Conservation (phyloP, 1,284 basidiomycete genomes). For the Fomitopsis betulina region DNA sequence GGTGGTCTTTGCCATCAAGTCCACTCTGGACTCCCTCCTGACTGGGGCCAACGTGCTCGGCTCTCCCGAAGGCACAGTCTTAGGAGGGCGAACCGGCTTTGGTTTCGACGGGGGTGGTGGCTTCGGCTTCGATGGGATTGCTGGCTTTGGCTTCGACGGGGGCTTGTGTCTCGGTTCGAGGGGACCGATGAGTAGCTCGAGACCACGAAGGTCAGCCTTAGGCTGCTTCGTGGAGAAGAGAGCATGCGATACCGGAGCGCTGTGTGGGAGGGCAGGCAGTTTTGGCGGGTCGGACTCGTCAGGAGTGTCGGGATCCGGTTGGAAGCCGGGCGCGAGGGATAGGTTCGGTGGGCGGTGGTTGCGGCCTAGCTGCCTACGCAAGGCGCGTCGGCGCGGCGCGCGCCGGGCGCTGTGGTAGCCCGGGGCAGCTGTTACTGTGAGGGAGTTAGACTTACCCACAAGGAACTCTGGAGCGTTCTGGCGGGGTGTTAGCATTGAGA, state of each 20-base stretch:
- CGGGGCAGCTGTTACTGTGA: constrained; percentile 11
- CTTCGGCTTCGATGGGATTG: no score
- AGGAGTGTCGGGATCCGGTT: background rate
- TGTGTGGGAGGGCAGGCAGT: background rate
- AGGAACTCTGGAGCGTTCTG: constrained; percentile 22
- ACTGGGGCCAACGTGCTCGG: background rate
- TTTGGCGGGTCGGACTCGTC: background rate
- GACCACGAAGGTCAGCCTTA: background rate
- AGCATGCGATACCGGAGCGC: background rate
- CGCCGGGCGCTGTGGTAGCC: constrained; percentile 14
- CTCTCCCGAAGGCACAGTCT: background rate
- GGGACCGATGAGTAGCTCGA: constrained; percentile 6
- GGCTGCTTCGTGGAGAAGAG: background rate
- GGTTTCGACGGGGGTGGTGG: background rate
- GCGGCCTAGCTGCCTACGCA: constrained; percentile 3
- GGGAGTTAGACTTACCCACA: constrained; percentile 18
- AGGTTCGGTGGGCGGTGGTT: constrained; percentile 14
- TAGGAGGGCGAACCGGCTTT: background rate
- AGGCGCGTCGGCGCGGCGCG: background rate
- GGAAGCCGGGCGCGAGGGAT: constrained; percentile 11
- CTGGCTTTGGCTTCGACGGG: constrained; percentile 1
- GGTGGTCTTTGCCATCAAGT: background rate
- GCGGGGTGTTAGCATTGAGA: background rate
- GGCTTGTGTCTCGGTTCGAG: constrained; percentile 1
- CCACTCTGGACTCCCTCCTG: background rate